These are phyloP conservation scores for Hippophae tibetana DNA, from an alignment of 306 rosid species.

Conservation along the genomic window DNA sequence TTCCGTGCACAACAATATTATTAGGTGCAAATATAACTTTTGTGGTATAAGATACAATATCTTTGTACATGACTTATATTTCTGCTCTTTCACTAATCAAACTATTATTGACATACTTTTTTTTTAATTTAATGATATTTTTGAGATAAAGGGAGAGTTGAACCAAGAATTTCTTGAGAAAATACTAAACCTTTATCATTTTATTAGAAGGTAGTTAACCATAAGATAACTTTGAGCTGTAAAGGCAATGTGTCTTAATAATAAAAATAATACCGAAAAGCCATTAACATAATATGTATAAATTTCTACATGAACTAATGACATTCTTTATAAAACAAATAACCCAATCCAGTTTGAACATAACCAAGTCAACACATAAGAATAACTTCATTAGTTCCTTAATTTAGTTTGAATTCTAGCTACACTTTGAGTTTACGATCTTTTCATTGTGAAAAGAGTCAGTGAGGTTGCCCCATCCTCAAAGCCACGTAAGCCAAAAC, in stretches of 20 bases:
- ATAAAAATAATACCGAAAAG: slow-evolving; percentile 4
- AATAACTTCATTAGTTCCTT: slow-evolving; percentile 10
- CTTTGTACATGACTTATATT: no score
- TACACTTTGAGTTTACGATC: slow-evolving; percentile 18
- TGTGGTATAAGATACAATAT: no score
- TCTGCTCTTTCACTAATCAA: no score
- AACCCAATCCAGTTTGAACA: slow-evolving; percentile 17
- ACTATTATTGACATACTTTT: no score
- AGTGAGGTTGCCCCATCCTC: slow-evolving; percentile 54
- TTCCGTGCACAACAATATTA: no score
- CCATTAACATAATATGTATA: slow-evolving; percentile 2
- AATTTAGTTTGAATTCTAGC: not conserved
- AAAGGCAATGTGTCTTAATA: not conserved
- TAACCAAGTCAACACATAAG: slow-evolving; percentile 9
- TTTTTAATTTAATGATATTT: no score
- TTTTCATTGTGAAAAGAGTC: slow-evolving; percentile 17
- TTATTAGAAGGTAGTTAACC: not conserved
- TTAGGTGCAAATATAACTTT: no score
- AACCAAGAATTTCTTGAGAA: no score
- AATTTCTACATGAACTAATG: not conserved
- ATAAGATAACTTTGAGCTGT: not conserved
- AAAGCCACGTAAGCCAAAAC: slow-evolving; percentile 65
- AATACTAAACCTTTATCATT: no score
- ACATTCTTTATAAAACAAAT: not conserved
- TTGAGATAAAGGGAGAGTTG: no score